A percentile compares a stretch with the other conserved stretches of the same genome.
Evolutionary conservation across 116 monocot genomes (phyloP).

Genomic region (Dioscorea cayenensis): DNA sequence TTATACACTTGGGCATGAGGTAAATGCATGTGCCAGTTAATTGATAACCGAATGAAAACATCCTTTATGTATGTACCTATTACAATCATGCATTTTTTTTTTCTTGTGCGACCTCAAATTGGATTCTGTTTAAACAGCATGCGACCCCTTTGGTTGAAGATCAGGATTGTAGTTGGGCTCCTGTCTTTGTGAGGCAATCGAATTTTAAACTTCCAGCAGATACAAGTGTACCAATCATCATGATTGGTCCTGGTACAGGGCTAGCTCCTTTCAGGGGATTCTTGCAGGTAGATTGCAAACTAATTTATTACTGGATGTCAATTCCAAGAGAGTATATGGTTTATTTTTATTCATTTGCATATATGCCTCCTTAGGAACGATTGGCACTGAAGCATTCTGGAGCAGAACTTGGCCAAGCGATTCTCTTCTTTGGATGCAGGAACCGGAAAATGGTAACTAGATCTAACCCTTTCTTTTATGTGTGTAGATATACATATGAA

Average conservation of each 20-base stretch:
- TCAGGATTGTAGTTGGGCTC: conserved; percentile 78
- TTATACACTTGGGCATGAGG: no score
- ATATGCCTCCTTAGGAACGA: conserved; percentile 60
- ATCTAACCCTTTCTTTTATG: neutral
- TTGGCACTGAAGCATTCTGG: conserved; percentile 59
- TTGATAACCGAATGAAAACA: no score
- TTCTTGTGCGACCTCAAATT: neutral
- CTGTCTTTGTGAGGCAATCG: conserved; percentile 78
- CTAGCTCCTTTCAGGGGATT: conserved; percentile 93
- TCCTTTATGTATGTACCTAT: neutral
- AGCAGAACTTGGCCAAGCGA: conserved; percentile 47
- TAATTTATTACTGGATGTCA: neutral
- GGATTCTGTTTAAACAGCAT: conserved; percentile 23
- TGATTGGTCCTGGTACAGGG: conserved; percentile 95
- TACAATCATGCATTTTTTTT: neutral
- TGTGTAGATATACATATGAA: no score
- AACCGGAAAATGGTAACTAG: conserved; percentile 62
- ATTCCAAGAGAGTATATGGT: neutral
- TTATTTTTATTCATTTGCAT: neutral
- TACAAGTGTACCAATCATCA: conserved; percentile 67
- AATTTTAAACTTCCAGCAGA: conserved; percentile 82
- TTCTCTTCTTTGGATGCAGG: conserved; percentile 91
- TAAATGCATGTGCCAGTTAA: no score
- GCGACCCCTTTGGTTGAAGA: conserved; percentile 52
- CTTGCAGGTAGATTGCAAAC: conserved; percentile 51